Conservation (phyloP, 2,329 filamentous ascomycete genomes). For the Botryotinia calthae region DNA sequence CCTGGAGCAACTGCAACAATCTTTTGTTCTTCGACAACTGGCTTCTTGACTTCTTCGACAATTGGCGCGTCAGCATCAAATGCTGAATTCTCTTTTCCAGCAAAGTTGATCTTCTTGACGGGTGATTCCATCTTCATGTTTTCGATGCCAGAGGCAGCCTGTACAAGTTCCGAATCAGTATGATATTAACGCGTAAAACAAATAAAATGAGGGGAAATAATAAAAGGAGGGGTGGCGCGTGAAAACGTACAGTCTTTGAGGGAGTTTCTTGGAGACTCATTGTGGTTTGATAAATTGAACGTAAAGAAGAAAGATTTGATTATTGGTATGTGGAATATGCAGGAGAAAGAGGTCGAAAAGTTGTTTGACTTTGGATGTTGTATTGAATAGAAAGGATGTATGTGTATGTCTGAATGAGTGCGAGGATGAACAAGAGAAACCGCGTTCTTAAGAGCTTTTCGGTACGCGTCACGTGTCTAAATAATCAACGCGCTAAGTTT, state of each 20-base stretch:
- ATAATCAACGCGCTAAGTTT: slow-evolving; percentile 16
- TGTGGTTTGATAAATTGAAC: slow-evolving; percentile 28
- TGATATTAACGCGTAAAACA: slow-evolving; percentile 21
- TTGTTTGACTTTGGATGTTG: slow-evolving; percentile 6
- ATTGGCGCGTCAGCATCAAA: slow-evolving; percentile 50
- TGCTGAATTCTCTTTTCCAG: slow-evolving; percentile 78
- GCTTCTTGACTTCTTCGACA: slow-evolving; percentile 56
- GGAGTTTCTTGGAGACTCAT: slow-evolving; percentile 78
- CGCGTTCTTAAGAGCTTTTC: slow-evolving; percentile 19
- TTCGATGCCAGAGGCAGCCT: slow-evolving; percentile 86
- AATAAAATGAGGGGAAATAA: slow-evolving; percentile 34
- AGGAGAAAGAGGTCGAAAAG: slow-evolving; percentile 24
- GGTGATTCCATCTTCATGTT: slow-evolving; percentile 91
- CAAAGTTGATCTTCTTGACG: slow-evolving; percentile 84
- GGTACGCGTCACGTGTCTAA: slow-evolving; percentile 12
- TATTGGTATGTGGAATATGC: slow-evolving; percentile 25
- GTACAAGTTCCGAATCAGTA: slow-evolving; percentile 36
- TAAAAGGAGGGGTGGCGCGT: slow-evolving; percentile 38
- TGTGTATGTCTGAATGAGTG: background rate
- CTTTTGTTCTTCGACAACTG: slow-evolving; percentile 48
- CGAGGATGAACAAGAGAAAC: background rate
- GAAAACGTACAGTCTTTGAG: slow-evolving; percentile 63
- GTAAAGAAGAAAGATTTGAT: slow-evolving; percentile 15
- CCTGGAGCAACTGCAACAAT: slow-evolving; percentile 46
- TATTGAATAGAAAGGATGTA: background rate